phyloP scores from a whole-genome alignment of 73 alveolate species.

The Tetrahymena elliotti region DNA sequence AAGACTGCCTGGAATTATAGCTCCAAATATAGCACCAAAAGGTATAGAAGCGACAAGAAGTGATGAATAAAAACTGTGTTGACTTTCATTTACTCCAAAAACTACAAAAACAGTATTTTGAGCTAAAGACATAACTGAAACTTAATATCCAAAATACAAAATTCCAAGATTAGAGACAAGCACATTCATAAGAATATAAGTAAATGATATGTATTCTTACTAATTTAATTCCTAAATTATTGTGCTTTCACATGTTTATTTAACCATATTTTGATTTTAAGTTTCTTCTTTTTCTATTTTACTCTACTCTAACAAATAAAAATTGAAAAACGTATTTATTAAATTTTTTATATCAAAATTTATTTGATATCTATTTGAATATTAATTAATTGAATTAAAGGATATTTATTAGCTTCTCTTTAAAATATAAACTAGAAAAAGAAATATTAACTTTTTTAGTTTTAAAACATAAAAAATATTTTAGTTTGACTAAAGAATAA shows the following conservation, averaged over 20 bases:
- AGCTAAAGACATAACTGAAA: constrained; percentile 30
- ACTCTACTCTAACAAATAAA: too few species aligned
- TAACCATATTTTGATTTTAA: too few species aligned
- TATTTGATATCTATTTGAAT: too few species aligned
- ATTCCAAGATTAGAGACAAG: constrained; percentile 16
- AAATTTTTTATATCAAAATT: too few species aligned
- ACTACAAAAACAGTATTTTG: constrained; percentile 14
- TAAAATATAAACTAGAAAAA: too few species aligned
- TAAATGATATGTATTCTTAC: constrained; percentile 1
- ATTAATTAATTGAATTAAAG: too few species aligned
- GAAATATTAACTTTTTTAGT: too few species aligned
- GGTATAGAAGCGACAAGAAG: constrained; percentile 6
- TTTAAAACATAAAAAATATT: too few species aligned
- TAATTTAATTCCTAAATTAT: neutral
- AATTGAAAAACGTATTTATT: too few species aligned
- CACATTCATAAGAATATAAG: neutral
- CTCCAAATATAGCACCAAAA: constrained; percentile 35
- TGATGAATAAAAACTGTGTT: neutral
- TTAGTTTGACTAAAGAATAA: too few species aligned
- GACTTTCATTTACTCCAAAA: neutral
- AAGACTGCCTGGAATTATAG: neutral
- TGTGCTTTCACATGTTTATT: neutral
- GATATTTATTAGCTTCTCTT: too few species aligned
- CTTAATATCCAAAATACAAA: constrained; percentile 18
- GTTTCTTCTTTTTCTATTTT: too few species aligned